These are phyloP conservation scores for Tricholoma sp. DNA, from an alignment of 768 basidiomycete species.

Conservation along the genomic window DNA sequence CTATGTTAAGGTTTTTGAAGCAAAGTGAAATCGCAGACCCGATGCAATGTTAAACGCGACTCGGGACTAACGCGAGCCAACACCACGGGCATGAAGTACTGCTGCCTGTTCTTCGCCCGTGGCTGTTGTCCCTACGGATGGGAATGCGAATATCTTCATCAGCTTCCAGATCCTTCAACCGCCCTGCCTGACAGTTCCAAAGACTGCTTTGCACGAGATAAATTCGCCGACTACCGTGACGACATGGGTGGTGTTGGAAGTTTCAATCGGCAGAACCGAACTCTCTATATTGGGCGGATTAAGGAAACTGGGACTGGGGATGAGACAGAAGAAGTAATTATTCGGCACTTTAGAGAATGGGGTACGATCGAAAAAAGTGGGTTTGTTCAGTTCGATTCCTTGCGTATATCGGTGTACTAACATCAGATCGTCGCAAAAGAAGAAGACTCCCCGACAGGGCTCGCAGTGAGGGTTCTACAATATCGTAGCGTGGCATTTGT, in stretches of 20 bases:
- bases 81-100: slow-evolving; percentile 87
- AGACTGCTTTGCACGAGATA: slow-evolving; percentile 96
- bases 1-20: slow-evolving; percentile 32
- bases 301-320: slow-evolving; percentile 83
- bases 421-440: neutral
- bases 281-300: slow-evolving; percentile 91
- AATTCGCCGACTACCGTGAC: slow-evolving; percentile 95
- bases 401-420: neutral
- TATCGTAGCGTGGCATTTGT: slow-evolving; percentile 97
- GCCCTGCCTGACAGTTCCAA: slow-evolving; percentile 86
- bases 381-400: slow-evolving; percentile 18
- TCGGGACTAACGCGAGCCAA: slow-evolving; percentile 93
- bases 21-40: slow-evolving; percentile 91
- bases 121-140: slow-evolving; percentile 98
- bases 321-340: slow-evolving; percentile 90
- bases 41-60: slow-evolving; percentile 85
- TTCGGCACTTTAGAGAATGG: slow-evolving; percentile 93
- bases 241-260: slow-evolving; percentile 99
- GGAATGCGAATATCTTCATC: slow-evolving; percentile 96
- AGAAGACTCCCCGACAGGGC: slow-evolving; percentile 24
- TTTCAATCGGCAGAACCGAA: slow-evolving; percentile 91
- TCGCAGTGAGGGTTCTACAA: slow-evolving; percentile 80
- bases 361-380: slow-evolving; percentile 87
- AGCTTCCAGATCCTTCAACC: slow-evolving; percentile 66
- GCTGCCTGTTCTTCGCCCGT: slow-evolving; percentile 91